Conservation (phyloP, 371 early-diverging fungal genomes). For the Apophysomyces ossiformis region DNA sequence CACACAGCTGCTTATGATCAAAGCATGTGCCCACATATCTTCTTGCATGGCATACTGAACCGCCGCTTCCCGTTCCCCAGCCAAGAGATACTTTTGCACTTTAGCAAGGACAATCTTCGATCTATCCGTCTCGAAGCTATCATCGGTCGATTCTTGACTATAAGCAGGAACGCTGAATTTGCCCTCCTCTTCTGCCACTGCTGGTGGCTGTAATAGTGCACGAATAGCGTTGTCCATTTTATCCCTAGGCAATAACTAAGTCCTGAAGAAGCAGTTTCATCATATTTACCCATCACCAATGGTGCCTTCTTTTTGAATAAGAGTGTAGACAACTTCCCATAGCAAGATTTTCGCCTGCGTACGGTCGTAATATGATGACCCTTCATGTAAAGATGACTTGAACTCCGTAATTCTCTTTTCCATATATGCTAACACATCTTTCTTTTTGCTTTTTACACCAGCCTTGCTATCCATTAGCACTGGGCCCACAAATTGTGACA, state of each 20-base stretch:
- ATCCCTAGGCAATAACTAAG: slow-evolving; percentile 33
- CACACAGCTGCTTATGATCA: slow-evolving; percentile 87
- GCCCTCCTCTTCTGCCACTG: slow-evolving; percentile 15
- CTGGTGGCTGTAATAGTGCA: slow-evolving; percentile 44
- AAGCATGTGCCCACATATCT: slow-evolving; percentile 88
- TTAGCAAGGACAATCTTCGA: slow-evolving; percentile 47
- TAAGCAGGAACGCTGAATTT: slow-evolving; percentile 51
- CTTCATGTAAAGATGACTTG: slow-evolving; percentile 32
- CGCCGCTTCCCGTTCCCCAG: slow-evolving; percentile 79
- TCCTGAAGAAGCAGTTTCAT: neutral
- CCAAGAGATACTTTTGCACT: slow-evolving; percentile 68
- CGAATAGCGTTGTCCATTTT: slow-evolving; percentile 63
- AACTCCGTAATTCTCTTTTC: slow-evolving; percentile 53
- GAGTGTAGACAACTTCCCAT: slow-evolving; percentile 64
- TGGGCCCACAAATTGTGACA: slow-evolving; percentile 60
- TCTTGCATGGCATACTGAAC: slow-evolving; percentile 72
- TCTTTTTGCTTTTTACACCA: slow-evolving; percentile 67
- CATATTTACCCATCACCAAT: slow-evolving; percentile 66
- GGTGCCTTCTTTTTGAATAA: slow-evolving; percentile 72
- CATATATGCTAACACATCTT: slow-evolving; percentile 63
- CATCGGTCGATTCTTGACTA: slow-evolving; percentile 22
- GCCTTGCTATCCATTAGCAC: slow-evolving; percentile 59
- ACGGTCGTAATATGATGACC: slow-evolving; percentile 32
- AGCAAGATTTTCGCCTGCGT: slow-evolving; percentile 50
- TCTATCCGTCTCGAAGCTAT: slow-evolving; percentile 19